Conservation (phyloP, 768 basidiomycete genomes). For the Panus rudis region DNA sequence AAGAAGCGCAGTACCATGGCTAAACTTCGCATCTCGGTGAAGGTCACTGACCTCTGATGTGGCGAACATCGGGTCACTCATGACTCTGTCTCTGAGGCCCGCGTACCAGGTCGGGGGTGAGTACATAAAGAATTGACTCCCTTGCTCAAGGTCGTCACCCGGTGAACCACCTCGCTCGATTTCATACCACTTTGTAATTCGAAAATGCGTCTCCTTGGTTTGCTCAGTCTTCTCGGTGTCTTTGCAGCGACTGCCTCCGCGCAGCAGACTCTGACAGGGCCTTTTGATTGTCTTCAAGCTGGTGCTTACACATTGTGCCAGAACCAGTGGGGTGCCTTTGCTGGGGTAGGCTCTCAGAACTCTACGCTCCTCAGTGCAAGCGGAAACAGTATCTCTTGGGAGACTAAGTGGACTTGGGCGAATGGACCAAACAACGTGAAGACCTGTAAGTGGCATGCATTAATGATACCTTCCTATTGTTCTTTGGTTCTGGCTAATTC, state of each 20-base stretch:
- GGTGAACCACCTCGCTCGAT: too few relatives aligned
- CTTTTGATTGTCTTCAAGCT: conserved; percentile 36
- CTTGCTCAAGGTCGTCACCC: too few relatives aligned
- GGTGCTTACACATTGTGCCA: conserved; percentile 48
- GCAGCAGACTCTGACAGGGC: conserved; percentile 38
- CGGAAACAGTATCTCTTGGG: conserved; percentile 41
- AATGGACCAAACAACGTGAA: conserved; percentile 46
- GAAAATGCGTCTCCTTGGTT: too few relatives aligned
- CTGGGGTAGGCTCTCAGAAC: conserved; percentile 41
- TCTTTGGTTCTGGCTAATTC: background rate
- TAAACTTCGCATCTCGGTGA: too few relatives aligned
- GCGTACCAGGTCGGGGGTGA: too few relatives aligned
- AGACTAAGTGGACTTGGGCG: conserved; percentile 47
- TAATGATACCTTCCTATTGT: background rate
- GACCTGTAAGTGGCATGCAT: conserved; percentile 36
- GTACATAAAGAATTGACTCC: too few relatives aligned
- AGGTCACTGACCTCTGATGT: too few relatives aligned
- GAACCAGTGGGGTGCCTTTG: conserved; percentile 46
- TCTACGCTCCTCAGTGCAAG: conserved; percentile 37
- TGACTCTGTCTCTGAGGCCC: too few relatives aligned
- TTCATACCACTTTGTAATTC: too few relatives aligned
- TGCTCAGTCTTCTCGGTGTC: conserved; percentile 2
- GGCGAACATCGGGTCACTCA: too few relatives aligned
- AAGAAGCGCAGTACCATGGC: too few relatives aligned
- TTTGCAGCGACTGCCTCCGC: conserved; percentile 5